A percentile compares a stretch with the other conserved stretches of the same genome.
phyloP scores from a whole-genome alignment of 768 basidiomycete species.

The Cystobasidium ongulense region DNA sequence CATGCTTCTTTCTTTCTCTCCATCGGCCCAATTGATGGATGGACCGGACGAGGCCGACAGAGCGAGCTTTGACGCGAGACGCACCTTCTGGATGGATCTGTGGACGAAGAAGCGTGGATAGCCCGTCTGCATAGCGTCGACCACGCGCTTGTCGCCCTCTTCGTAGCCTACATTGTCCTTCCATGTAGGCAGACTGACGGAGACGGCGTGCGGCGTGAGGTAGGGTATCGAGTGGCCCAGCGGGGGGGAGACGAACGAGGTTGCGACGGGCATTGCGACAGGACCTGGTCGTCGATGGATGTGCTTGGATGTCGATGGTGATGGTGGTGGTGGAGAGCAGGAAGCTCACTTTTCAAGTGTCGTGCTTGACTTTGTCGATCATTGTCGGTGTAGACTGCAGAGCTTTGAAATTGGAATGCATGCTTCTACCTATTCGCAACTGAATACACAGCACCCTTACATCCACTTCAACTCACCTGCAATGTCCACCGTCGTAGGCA shows the following conservation, averaged over 20 bases:
- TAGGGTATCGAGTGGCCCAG: constrained; percentile 40
- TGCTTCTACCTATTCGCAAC: neutral
- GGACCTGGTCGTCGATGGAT: neutral
- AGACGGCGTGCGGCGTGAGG: constrained; percentile 69
- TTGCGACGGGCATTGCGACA: constrained; percentile 2
- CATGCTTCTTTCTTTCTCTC: neutral
- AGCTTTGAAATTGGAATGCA: neutral
- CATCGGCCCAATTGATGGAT: constrained; percentile 6
- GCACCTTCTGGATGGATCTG: constrained; percentile 69
- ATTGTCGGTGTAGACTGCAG: neutral
- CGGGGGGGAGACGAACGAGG: constrained; percentile 20
- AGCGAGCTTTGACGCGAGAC: constrained; percentile 35
- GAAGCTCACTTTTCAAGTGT: neutral
- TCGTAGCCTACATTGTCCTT: constrained; percentile 84
- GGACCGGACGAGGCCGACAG: neutral
- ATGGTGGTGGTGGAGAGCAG: neutral
- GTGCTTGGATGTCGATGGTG: neutral
- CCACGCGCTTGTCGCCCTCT: constrained; percentile 70
- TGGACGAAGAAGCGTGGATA: constrained; percentile 96
- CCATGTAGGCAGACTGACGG: constrained; percentile 92
- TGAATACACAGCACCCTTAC: neutral
- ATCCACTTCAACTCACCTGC: neutral
- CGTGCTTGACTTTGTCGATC: neutral
- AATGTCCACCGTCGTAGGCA: constrained; percentile 62
- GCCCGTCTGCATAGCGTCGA: constrained; percentile 72